A percentile compares a stretch with the other conserved stretches of the same genome.
These are phyloP conservation scores for Pelargonium nanum DNA, from an alignment of 345 rosid species.

Conservation along the genomic window DNA sequence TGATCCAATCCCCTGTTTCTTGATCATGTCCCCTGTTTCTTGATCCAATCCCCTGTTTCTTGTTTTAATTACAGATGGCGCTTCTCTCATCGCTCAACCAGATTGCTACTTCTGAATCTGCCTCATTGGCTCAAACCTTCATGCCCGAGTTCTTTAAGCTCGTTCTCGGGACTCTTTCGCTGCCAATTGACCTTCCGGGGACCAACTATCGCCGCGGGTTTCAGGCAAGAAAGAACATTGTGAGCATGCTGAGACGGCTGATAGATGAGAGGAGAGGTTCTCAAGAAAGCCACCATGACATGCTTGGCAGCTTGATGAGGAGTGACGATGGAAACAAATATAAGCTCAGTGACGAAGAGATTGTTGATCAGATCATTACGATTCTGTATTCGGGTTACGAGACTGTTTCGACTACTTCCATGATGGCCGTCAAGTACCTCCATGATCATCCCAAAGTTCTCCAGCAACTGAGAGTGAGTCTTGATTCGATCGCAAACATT, in stretches of 20 bases:
- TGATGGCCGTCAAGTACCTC: conserved; percentile 87
- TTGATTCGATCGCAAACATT: not conserved
- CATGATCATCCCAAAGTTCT: conserved; percentile 71
- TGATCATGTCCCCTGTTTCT: conserved; percentile 6
- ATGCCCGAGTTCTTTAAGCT: conserved; percentile 64
- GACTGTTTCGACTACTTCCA: conserved; percentile 76
- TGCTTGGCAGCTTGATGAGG: conserved; percentile 62
- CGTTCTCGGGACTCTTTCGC: conserved; percentile 64
- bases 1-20: not conserved
- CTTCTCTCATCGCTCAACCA: conserved; percentile 63
- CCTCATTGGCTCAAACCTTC: conserved; percentile 28
- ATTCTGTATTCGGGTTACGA: conserved; percentile 74
- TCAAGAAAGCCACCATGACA: conserved; percentile 34
- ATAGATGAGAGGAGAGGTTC: conserved; percentile 48
- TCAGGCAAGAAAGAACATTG: conserved; percentile 55
- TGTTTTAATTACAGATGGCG: conserved; percentile 42
- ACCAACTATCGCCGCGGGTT: conserved; percentile 50
- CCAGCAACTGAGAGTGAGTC: conserved; percentile 57
- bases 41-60: not conserved
- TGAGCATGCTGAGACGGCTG: conserved; percentile 37
- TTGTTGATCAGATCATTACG: conserved; percentile 76
- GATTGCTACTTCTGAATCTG: conserved; percentile 39
- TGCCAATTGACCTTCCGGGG: conserved; percentile 66
- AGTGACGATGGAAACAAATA: conserved; percentile 36
- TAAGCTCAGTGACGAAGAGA: conserved; percentile 43